Evolutionary conservation across 306 rosid genomes (phyloP).

Genomic region (Glycyrrhiza uralensis): DNA sequence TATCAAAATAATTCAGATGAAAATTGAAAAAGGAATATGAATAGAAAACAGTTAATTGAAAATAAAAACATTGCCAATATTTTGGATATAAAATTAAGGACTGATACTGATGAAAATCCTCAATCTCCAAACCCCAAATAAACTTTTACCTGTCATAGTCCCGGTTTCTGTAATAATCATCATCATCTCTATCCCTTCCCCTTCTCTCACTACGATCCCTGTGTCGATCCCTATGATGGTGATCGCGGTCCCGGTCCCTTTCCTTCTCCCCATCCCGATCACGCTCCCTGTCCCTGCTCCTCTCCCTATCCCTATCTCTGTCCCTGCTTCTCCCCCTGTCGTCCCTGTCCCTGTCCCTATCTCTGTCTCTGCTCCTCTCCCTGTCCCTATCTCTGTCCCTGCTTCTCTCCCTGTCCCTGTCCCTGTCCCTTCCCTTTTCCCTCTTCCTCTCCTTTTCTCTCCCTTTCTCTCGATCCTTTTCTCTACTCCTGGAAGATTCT

Average conservation of each 20-base stretch:
- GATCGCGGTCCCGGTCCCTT: constrained; percentile 50
- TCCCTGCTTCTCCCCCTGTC: constrained; percentile 36
- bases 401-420: constrained; percentile 32
- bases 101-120: background rate
- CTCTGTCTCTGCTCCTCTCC: constrained; percentile 32
- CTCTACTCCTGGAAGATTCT: constrained; percentile 83
- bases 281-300: constrained; percentile 45
- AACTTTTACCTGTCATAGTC: constrained; percentile 68
- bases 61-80: background rate
- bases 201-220: constrained; percentile 80
- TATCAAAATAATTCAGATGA: background rate
- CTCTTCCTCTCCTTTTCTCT: constrained; percentile 41
- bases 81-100: background rate
- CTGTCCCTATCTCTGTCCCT: constrained; percentile 35
- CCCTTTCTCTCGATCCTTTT: constrained; percentile 83
- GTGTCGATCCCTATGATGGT: constrained; percentile 62
- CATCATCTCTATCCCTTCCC: constrained; percentile 77
- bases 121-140: constrained; percentile 2
- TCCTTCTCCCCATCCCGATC: constrained; percentile 61
- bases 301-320: constrained; percentile 44
- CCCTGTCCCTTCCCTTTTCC: constrained; percentile 36
- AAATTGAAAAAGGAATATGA: background rate
- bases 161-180: constrained; percentile 58
- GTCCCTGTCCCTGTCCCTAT: constrained; percentile 31
- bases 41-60: background rate